Evolutionary conservation across 495 filamentous ascomycete species (phyloP).

Genomic region (Aspergillus affinis): DNA sequence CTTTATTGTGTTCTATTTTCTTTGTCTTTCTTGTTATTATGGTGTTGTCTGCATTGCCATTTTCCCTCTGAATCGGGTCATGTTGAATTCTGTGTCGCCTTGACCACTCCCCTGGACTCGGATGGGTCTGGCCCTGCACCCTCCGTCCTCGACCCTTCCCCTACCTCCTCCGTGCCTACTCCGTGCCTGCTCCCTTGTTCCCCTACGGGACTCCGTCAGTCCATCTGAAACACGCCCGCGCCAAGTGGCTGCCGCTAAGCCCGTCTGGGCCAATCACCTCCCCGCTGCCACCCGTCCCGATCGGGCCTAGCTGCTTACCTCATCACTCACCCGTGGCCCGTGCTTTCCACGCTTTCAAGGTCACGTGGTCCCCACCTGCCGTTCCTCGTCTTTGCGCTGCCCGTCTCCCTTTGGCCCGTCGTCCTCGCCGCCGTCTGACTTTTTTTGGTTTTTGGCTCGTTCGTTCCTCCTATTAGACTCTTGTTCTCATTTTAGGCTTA

Average conservation of each 20-base stretch:
- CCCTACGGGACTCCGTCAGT: no score
- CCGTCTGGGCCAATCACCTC: constrained; percentile 6
- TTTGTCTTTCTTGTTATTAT: constrained; percentile 4
- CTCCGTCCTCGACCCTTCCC: no score
- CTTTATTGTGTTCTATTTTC: constrained; percentile 7
- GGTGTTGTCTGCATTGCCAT: background rate
- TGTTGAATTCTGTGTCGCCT: no score
- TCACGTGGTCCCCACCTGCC: constrained; percentile 28
- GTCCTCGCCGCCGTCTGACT: constrained; percentile 2
- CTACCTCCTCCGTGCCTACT: no score
- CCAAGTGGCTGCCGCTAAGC: constrained; percentile 26
- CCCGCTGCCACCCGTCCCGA: constrained; percentile 8
- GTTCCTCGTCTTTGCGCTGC: constrained; percentile 6
- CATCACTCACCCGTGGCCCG: constrained; percentile 20
- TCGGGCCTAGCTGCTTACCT: constrained; percentile 16
- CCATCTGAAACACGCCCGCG: constrained; percentile 21
- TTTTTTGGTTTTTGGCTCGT: constrained; percentile 7
- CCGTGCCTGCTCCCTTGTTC: no score
- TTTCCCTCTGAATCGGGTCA: background rate
- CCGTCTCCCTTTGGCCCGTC: constrained; percentile 3
- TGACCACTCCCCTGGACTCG: no score
- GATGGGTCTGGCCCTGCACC: no score
- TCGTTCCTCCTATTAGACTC: background rate
- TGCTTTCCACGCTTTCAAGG: constrained; percentile 20
- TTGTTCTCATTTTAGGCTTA: constrained; percentile 12